Base-by-base conservation (phyloP, 257 asterid species). In the Knoxia roxburghii region DNA sequence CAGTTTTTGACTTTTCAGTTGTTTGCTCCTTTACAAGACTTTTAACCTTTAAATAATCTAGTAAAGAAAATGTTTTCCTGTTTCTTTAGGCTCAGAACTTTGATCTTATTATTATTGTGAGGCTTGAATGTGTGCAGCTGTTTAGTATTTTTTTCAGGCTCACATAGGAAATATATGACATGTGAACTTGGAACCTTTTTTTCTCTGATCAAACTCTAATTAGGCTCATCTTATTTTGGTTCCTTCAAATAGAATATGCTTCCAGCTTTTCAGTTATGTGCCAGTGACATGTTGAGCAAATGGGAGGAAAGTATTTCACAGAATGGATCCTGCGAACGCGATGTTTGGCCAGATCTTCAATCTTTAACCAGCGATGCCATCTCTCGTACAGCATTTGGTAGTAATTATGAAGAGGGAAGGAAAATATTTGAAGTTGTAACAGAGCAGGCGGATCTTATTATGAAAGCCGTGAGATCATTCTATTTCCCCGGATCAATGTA, bases 211-310 rank as follows among this genome's bases (percentile, higher is more conserved):
- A 14, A 17, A 26, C n/a, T 33, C 65, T 60, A n/a, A 60, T n/a
- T 37, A 33, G 12, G 4, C 6, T 35, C 37, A 23, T 7, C 20
- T 60, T 37, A 2, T 33, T 35, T 35, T 37, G 65, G 3, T 50
- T 50, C 56, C 56, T 7, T 0, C 7, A 13, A 50, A n/a, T 37
- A 82, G 87, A 77, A 68, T 41, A 82, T 74, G 84, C 23, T 76
- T 10, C 82, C 87, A 21, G 80, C 80, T 9, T 76, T 82, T 54
- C 43, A 65, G 39, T 46, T 62, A 73, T 74, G 84, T 43, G 15
- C 32, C 49, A 37, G 50, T 60, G 65, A 35, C 23, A 60, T 60
- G 65, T 35, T 60, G 65, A 60, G 50, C 27, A 60, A 60, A 60
- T 60, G 65, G 65, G 65, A 37, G 49, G 32, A n/a, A 21, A 33